Conservation (phyloP, 768 basidiomycete species). For the Tephrocybe sp. region DNA sequence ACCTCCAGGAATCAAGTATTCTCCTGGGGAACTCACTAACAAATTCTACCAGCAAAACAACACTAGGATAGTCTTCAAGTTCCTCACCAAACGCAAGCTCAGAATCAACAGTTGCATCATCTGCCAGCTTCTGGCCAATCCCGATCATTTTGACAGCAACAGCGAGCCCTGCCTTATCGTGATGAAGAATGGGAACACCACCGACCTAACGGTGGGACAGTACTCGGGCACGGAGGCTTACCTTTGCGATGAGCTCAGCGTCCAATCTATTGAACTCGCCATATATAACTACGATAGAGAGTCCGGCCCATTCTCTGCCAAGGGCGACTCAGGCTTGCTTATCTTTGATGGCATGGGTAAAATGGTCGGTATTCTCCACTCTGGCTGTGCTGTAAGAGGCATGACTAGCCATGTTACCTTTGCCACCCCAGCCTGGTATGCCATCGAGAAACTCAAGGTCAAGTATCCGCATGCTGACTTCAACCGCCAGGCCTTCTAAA, state of each 20-base stretch:
- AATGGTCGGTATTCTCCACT: background rate
- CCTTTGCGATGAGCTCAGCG: constrained; percentile 19
- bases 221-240: constrained; percentile 32
- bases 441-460: constrained; percentile 46
- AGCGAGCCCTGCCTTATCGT: constrained; percentile 29
- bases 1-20: constrained; percentile 19
- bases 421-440: constrained; percentile 39
- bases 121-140: constrained; percentile 25
- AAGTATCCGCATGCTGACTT: constrained; percentile 52
- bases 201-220: constrained; percentile 35
- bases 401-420: constrained; percentile 40
- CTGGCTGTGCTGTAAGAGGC: constrained; percentile 7
- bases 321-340: constrained; percentile 40
- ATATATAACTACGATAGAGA: constrained; percentile 31
- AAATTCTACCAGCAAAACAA: constrained; percentile 17
- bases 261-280: constrained; percentile 28
- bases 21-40: constrained; percentile 13
- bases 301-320: constrained; percentile 28
- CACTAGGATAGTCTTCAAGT: too few relatives aligned
- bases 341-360: constrained; percentile 24
- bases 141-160: constrained; percentile 26
- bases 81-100: constrained; percentile 27
- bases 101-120: constrained; percentile 22
- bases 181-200: constrained; percentile 32
- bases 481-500: constrained; percentile 43